phyloP scores from a whole-genome alignment of 1,284 basidiomycete genomes.

The Austroboletus rostrupii region DNA sequence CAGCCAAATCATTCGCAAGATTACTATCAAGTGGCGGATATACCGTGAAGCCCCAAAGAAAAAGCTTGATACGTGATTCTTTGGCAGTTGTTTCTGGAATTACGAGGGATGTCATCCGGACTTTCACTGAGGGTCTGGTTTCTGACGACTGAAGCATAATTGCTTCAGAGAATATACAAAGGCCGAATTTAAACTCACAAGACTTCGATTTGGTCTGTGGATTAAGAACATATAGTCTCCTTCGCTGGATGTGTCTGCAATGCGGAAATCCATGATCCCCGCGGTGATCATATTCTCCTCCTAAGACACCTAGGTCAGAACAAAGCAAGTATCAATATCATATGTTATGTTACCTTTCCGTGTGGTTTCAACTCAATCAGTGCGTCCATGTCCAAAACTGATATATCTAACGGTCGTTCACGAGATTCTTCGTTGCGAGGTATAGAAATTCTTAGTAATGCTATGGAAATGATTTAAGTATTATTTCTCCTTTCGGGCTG shows the following conservation, averaged over 20 bases:
- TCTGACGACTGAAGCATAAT: conserved; percentile 35
- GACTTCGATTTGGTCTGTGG: conserved; percentile 46
- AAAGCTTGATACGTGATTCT: conserved; percentile 72
- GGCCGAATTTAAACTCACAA: conserved; percentile 39
- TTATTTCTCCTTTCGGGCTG: background rate
- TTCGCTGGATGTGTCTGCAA: conserved; percentile 43
- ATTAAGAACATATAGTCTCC: conserved; percentile 42
- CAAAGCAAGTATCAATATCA: background rate
- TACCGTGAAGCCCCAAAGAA: conserved; percentile 64
- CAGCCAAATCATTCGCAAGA: conserved; percentile 62
- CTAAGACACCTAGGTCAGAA: conserved; percentile 33
- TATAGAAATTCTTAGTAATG: conserved; percentile 41
- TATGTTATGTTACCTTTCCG: conserved; percentile 50
- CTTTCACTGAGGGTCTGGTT: conserved; percentile 54
- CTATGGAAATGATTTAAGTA: conserved; percentile 26
- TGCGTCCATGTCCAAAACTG: conserved; percentile 60
- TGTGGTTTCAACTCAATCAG: conserved; percentile 66
- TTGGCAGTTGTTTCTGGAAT: conserved; percentile 69
- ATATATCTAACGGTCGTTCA: conserved; percentile 52
- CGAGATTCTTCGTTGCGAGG: conserved; percentile 31
- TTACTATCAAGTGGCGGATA: conserved; percentile 59
- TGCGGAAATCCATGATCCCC: conserved; percentile 56
- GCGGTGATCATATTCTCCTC: conserved; percentile 69
- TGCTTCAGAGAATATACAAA: conserved; percentile 4
- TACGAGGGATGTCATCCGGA: conserved; percentile 65